Conservation (phyloP, 108 stramenopile genomes). For the Pseudonitzschia multistriata region DNA sequence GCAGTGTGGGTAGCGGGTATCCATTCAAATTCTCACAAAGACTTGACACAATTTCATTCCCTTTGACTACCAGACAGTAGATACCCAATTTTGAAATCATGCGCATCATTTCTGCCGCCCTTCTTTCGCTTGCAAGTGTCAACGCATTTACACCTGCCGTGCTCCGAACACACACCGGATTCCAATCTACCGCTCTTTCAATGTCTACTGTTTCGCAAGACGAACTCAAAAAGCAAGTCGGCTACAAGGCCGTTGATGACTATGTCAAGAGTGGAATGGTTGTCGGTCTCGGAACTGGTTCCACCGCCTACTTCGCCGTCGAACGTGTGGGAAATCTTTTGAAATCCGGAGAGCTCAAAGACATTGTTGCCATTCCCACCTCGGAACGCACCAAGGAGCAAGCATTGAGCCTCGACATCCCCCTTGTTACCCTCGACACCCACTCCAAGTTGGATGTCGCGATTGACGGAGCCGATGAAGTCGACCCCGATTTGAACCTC, state of each 20-base stretch:
- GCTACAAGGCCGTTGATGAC: slow-evolving; percentile 92
- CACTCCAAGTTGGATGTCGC: slow-evolving; percentile 97
- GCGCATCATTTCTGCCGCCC: slow-evolving; percentile 33
- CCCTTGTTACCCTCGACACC: slow-evolving; percentile 92
- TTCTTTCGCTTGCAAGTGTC: slow-evolving; percentile 22
- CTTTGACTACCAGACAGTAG: background rate
- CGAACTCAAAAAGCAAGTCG: slow-evolving; percentile 88
- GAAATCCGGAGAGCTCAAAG: slow-evolving; percentile 87
- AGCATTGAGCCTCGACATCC: slow-evolving; percentile 88
- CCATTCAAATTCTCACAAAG: background rate
- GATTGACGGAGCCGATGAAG: slow-evolving; percentile 98
- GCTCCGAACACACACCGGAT: slow-evolving; percentile 16
- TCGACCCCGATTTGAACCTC: slow-evolving; percentile 92
- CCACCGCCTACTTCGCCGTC: slow-evolving; percentile 98
- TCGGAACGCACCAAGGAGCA: slow-evolving; percentile 97
- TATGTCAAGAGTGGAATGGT: slow-evolving; percentile 95
- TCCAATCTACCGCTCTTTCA: slow-evolving; percentile 30
- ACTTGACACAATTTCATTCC: background rate
- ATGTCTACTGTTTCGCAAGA: slow-evolving; percentile 50
- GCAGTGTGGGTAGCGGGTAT: background rate
- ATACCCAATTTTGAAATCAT: slow-evolving; percentile 22
- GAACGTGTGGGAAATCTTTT: slow-evolving; percentile 94
- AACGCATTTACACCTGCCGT: slow-evolving; percentile 35
- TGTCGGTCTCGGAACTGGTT: slow-evolving; percentile 99
- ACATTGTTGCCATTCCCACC: slow-evolving; percentile 97